Base-by-base conservation (phyloP, 805 yeast species). In the Barnettozyma salicaria region DNA sequence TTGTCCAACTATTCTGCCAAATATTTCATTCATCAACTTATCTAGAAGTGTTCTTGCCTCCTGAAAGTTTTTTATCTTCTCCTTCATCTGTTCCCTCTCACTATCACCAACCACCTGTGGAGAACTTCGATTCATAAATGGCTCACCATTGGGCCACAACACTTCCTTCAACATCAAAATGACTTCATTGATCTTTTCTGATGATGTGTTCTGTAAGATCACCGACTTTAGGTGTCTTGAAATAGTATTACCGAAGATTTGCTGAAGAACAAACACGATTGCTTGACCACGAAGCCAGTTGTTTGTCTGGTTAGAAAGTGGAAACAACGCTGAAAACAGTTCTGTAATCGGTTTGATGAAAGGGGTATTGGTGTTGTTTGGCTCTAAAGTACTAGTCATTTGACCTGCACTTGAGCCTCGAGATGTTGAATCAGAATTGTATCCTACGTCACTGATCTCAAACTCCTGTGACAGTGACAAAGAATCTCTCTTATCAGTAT, bases 241-340 rank as follows among this genome's bases (percentile, higher is more conserved):
- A 35, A 89, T 80, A 0, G 96, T 82, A 2, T 90, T 83, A 0
- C 97, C 97, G 26, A 89, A 67, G 1, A 89, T 58, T 55, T 87
- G 96, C 56, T 88, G 96, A 36, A 89, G 61, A 4, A 89, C 75
- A 5, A 87, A 77, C 26, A 88, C 69, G 7, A 87, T 66, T 0
- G 96, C 96, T 30, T 88, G 66, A 0, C 96, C 97, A 36, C 95
- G 64, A 2, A 89, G 59, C 95, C 96, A 86, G 32, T 77, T 75
- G 32, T 76, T 77, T 2, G 83, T 68, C 32, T 64, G 67, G 37
- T 76, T 73, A 5, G 41, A 38, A 17, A 85, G 58, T 21, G 83
- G 76, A 58, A 89, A 89, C 2, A 87, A 52, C 0, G 80, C 65
- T 14, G 85, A 70, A 35, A 88, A 69, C 9, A 86, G 54, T 44